Percentiles rank a stretch among this genome's conserved stretches.
Evolutionary conservation across 2,329 filamentous ascomycete genomes (phyloP).

Genomic region (Neofusicoccum kwambonambiense): DNA sequence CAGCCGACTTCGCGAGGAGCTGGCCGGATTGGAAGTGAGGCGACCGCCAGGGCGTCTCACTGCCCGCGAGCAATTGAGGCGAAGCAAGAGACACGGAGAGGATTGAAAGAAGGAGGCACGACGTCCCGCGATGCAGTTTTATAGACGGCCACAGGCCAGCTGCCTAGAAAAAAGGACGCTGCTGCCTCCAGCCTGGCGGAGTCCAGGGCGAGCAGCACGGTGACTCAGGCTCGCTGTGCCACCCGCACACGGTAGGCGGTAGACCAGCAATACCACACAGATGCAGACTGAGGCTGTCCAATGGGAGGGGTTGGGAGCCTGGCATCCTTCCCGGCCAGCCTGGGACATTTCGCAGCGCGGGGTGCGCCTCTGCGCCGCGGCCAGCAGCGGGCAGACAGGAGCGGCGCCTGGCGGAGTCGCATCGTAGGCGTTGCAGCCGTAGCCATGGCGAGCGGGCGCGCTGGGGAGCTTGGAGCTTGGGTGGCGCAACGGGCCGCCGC

Average conservation of each 20-base stretch:
- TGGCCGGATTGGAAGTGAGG: no score
- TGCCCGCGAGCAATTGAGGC: no score
- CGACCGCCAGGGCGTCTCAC: no score
- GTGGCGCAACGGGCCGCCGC: neutral
- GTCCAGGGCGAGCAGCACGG: neutral
- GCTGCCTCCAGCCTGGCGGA: conserved; percentile 5
- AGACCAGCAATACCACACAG: no score
- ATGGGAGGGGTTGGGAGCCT: no score
- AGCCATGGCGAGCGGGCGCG: no score
- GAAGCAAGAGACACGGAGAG: neutral
- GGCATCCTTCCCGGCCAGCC: neutral
- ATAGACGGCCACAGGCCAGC: neutral
- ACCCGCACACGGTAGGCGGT: no score
- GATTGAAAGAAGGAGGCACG: neutral
- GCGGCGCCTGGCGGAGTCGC: neutral
- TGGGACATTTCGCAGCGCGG: neutral
- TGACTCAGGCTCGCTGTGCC: neutral
- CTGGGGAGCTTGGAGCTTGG: neutral
- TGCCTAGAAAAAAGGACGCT: neutral
- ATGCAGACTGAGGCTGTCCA: no score
- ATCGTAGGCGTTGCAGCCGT: no score
- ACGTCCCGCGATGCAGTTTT: neutral
- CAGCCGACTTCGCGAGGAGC: no score
- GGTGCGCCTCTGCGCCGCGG: neutral
- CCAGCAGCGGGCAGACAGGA: neutral